These are phyloP conservation scores for Solanum bulbocastanum DNA, from an alignment of 257 asterid species.

Conservation along the genomic window DNA sequence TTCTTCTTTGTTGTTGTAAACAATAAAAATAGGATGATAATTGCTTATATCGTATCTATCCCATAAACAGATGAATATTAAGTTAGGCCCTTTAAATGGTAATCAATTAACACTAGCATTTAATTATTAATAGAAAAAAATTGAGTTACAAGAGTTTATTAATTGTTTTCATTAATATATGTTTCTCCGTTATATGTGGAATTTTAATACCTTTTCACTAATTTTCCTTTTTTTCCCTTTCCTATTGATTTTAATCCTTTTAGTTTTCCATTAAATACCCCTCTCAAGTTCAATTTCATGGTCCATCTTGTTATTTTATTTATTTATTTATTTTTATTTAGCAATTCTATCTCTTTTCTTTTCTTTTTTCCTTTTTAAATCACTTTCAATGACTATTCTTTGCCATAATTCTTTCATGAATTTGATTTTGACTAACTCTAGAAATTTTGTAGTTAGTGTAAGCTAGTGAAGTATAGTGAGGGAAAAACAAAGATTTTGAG, in stretches of 20 bases:
- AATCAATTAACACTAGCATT: not conserved
- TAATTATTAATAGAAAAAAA: not conserved
- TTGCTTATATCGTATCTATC: not conserved
- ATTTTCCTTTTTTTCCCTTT: not conserved
- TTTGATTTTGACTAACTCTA: not conserved
- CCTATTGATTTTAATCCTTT: not conserved
- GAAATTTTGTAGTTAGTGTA: not conserved
- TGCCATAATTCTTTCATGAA: not conserved
- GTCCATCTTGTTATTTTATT: not conserved
- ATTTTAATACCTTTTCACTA: not conserved
- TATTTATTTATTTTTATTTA: not conserved
- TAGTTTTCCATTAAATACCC: not conserved
- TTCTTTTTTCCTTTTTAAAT: too few relatives aligned
- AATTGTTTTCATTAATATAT: not conserved
- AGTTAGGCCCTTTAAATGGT: not conserved
- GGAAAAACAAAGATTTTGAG: not conserved
- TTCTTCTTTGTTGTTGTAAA: not conserved
- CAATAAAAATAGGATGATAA: not conserved
- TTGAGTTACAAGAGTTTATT: slow-evolving; percentile 1
- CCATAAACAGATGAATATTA: not conserved
- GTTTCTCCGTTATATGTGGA: not conserved
- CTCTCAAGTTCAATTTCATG: not conserved
- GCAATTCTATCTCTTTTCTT: not conserved
- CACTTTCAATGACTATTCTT: not conserved
- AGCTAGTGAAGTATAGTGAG: not conserved